These are phyloP conservation scores for Nematocida sp. DNA, from an alignment of 371 early-diverging fungal species.

Conservation along the genomic window DNA sequence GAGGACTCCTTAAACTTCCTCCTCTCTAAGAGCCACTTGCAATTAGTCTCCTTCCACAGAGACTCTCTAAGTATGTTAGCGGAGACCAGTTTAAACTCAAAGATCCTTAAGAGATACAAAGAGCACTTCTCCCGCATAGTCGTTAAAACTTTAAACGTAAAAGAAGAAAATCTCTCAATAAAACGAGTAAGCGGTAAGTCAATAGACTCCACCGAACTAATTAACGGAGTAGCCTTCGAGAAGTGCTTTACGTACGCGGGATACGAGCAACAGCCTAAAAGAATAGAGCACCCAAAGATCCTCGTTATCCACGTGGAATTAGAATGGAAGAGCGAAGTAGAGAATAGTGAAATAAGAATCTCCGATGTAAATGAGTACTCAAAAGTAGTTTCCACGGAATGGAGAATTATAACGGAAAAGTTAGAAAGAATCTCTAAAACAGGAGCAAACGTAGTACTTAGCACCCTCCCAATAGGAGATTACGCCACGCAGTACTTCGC, in stretches of 20 bases:
- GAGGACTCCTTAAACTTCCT: constrained; percentile 70
- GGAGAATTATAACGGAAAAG: constrained; percentile 95
- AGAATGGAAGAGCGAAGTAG: constrained; percentile 97
- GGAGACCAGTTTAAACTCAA: constrained; percentile 92
- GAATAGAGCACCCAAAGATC: constrained; percentile 84
- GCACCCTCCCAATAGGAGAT: constrained; percentile 95
- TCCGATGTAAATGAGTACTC: constrained; percentile 91
- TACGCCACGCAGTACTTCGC: constrained; percentile 99
- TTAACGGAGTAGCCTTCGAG: constrained; percentile 97
- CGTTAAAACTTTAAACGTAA: constrained; percentile 83
- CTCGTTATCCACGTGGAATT: constrained; percentile 90
- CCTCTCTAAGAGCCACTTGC: constrained; percentile 20
- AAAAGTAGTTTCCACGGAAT: constrained; percentile 97
- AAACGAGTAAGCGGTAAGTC: constrained; percentile 96
- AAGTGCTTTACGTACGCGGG: constrained; percentile 99
- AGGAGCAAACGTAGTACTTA: constrained; percentile 97
- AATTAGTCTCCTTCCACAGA: constrained; percentile 66
- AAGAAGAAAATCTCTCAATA: constrained; percentile 73
- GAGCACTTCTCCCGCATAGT: constrained; percentile 95
- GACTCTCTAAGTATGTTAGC: constrained; percentile 87
- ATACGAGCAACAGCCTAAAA: constrained; percentile 98
- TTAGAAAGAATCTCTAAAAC: constrained; percentile 87
- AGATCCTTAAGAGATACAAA: constrained; percentile 88
- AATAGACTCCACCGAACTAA: constrained; percentile 86
- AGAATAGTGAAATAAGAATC: constrained; percentile 98